Conservation (phyloP, 2,329 filamentous ascomycete species). For the Sarocladium strictum region DNA sequence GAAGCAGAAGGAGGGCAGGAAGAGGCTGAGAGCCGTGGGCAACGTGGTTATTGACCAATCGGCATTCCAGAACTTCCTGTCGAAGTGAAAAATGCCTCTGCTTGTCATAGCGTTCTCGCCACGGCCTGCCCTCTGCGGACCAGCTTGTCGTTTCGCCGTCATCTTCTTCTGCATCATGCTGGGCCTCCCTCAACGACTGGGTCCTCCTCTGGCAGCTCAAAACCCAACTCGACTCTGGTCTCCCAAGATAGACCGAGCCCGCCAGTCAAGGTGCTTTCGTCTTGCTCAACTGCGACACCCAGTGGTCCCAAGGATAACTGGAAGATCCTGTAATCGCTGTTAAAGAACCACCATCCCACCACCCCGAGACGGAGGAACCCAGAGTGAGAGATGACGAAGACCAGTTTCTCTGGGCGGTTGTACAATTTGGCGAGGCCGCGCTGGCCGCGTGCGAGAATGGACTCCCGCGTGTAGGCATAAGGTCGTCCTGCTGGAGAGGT, state of each 20-base stretch:
- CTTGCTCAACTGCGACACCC: constrained; percentile 34
- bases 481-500: constrained; percentile 34
- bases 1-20: constrained; percentile 93
- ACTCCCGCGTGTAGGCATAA: constrained; percentile 48
- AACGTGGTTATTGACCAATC: constrained; percentile 96
- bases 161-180: background rate
- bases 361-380: constrained; percentile 56
- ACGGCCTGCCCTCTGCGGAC: background rate
- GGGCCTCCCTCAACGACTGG: background rate
- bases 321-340: constrained; percentile 61
- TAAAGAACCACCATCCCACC: constrained; percentile 49
- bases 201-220: constrained; percentile 29
- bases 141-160: background rate
- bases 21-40: constrained; percentile 75
- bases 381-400: constrained; percentile 61
- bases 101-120: background rate
- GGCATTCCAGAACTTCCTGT: constrained; percentile 88
- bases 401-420: constrained; percentile 50
- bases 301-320: constrained; percentile 32
- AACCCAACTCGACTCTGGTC: constrained; percentile 31
- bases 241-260: constrained; percentile 30
- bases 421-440: constrained; percentile 43
- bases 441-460: constrained; percentile 51
- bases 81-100: constrained; percentile 49
- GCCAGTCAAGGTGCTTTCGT: constrained; percentile 30